Conservation (phyloP, 2,329 filamentous ascomycete species). For the Canariomyces notabilis region DNA sequence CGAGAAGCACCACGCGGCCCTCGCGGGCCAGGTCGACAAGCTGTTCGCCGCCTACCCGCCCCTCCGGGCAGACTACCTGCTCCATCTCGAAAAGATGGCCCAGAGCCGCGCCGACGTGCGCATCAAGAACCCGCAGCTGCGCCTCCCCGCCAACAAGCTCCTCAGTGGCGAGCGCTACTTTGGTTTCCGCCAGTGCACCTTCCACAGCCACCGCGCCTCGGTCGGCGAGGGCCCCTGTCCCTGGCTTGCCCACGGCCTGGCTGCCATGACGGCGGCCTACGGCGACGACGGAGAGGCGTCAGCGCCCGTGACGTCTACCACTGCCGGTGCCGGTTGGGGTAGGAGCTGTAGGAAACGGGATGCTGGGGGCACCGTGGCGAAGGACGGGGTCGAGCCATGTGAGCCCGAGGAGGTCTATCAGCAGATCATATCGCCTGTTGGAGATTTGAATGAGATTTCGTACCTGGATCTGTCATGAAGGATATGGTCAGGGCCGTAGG, state of each 20-base stretch:
- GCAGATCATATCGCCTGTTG: constrained; percentile 17
- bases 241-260: constrained; percentile 26
- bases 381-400: constrained; percentile 19
- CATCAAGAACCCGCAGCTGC: constrained; percentile 57
- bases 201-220: constrained; percentile 52
- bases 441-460: constrained; percentile 17
- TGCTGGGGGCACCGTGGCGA: neutral
- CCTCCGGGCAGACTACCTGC: constrained; percentile 46
- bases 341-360: neutral
- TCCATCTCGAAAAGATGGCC: constrained; percentile 49
- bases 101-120: constrained; percentile 46
- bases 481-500: neutral
- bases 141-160: constrained; percentile 51
- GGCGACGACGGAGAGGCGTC: no score
- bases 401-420: constrained; percentile 13
- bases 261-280: neutral
- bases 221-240: constrained; percentile 53
- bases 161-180: constrained; percentile 53
- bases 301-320: no score
- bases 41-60: constrained; percentile 43
- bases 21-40: constrained; percentile 35
- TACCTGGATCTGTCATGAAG: constrained; percentile 20
- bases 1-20: constrained; percentile 14
- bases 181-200: constrained; percentile 57
- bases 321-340: no score